phyloP scores from a whole-genome alignment of 2,329 filamentous ascomycete species.

The Whalleya microplaca region DNA sequence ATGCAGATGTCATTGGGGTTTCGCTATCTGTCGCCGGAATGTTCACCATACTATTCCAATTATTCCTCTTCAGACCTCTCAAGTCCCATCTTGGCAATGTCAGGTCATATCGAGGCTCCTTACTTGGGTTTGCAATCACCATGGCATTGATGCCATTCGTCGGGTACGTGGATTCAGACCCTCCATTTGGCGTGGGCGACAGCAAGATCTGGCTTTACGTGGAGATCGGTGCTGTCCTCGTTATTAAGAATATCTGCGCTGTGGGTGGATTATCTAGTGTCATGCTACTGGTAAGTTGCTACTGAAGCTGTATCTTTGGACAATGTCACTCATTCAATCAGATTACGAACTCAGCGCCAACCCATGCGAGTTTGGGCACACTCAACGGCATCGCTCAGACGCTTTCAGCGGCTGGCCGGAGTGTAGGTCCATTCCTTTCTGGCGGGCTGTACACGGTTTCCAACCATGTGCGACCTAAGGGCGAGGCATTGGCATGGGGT shows the following conservation, averaged over 20 bases:
- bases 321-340: slow-evolving; percentile 7
- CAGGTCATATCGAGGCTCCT: slow-evolving; percentile 76
- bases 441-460: slow-evolving; percentile 85
- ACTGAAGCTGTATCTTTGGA: not conserved
- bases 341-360: slow-evolving; percentile 93
- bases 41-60: slow-evolving; percentile 87
- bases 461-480: slow-evolving; percentile 73
- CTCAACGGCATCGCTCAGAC: slow-evolving; percentile 95
- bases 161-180: slow-evolving; percentile 69
- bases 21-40: slow-evolving; percentile 82
- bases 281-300: slow-evolving; percentile 72
- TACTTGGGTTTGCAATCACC: slow-evolving; percentile 79
- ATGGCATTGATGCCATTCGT: slow-evolving; percentile 91
- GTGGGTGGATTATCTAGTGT: slow-evolving; percentile 91
- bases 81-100: slow-evolving; percentile 83
- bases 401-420: slow-evolving; percentile 85
- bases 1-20: slow-evolving; percentile 80
- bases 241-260: slow-evolving; percentile 87
- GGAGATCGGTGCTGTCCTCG: slow-evolving; percentile 78
- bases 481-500: slow-evolving; percentile 84
- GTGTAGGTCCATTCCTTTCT: slow-evolving; percentile 85
- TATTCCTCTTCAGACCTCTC: slow-evolving; percentile 79
- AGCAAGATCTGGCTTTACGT: slow-evolving; percentile 74
- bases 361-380: slow-evolving; percentile 82
- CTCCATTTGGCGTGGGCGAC: slow-evolving; percentile 59